Percentiles rank a stretch among this genome's conserved stretches.
These are phyloP conservation scores for Penicillium vulpinum DNA, from an alignment of 2,329 filamentous ascomycete genomes.

Conservation along the genomic window DNA sequence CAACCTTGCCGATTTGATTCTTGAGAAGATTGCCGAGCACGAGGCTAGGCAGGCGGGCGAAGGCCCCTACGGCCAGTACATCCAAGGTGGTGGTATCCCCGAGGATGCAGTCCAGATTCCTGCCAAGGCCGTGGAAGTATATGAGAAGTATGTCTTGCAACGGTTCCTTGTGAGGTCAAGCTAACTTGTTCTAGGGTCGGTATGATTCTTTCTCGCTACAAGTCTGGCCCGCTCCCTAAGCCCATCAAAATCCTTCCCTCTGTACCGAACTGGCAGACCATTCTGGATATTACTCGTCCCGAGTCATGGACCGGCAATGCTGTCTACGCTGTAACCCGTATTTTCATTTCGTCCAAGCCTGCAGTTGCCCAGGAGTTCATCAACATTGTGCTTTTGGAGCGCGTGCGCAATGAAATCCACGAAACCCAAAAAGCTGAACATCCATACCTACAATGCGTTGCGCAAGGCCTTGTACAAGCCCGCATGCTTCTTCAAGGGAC, in stretches of 20 bases:
- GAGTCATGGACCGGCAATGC: constrained; percentile 77
- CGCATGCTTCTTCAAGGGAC: constrained; percentile 92
- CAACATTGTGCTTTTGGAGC: constrained; percentile 80
- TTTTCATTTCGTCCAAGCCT: constrained; percentile 86
- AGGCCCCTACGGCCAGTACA: constrained; percentile 34
- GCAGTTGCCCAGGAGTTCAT: constrained; percentile 80
- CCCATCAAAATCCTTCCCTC: constrained; percentile 96
- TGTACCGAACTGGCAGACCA: constrained; percentile 86
- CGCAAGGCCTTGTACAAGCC: constrained; percentile 95
- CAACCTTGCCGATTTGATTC: constrained; percentile 88
- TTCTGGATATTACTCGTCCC: constrained; percentile 80
- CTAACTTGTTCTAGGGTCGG: constrained; percentile 63
- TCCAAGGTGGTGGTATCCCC: constrained; percentile 57
- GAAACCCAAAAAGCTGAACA: constrained; percentile 93
- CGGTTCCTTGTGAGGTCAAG: neutral
- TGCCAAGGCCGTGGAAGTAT: constrained; percentile 90
- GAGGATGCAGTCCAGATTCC: constrained; percentile 86
- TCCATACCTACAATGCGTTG: constrained; percentile 89
- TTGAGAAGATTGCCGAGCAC: constrained; percentile 90
- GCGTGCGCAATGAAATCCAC: constrained; percentile 89
- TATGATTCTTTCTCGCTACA: constrained; percentile 85
- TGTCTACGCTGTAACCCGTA: constrained; percentile 82
- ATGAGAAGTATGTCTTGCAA: constrained; percentile 67
- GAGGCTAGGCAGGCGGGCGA: constrained; percentile 65
- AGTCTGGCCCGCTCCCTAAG: constrained; percentile 94